Evolutionary conservation across 2,329 filamentous ascomycete species (phyloP), one percentile per base, ranked within the genome.

Genomic region (Zymoseptoria pseudotritici): DNA sequence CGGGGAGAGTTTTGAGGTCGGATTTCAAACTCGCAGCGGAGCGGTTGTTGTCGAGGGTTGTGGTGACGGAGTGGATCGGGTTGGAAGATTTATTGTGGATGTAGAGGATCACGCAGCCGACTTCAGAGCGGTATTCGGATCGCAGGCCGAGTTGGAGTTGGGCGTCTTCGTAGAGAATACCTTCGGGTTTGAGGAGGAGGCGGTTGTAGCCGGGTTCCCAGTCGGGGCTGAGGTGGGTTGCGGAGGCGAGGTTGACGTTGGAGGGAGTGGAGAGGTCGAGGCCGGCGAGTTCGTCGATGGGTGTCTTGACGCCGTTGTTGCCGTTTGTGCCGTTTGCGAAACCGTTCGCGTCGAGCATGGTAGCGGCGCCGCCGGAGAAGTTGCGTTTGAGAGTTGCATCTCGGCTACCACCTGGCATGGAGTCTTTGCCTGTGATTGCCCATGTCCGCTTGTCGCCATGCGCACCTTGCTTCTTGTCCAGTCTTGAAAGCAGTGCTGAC

Each of bases 361-460:
- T 57, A 19, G 60, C 49, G 1, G 60, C 61, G n/a, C 67, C 71
- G 61, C 75, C 76, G 65, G 86, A 96, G 71, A 97, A 96, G 1
- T 90, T 88, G 67, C 93, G 87, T 78, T 93, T 96, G 59, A 97
- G 82, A 11, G 89, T 89, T 10, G 87, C 86, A 62, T 88, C 88
- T 74, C 94, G 90, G 29, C 86, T 87, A 75, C 97, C 83, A 5
- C 62, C 54, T 42, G 67, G 61, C 46, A 66, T 17, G n/a, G 63
- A 93, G 72, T 95, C 91, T 77, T 96, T 97, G 61, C 91, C 93
- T 63, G 93, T 93, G n/a, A 97, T 90, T 24, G 97, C 87, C 94
- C 94, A 99, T 1, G 94, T 97, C 63, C 93, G 85, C 77, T 95
- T 95, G 74, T 99, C 94, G 72, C 90, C 96, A 13, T 91, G 94